Evolutionary conservation across 768 basidiomycete genomes (phyloP), one percentile per base, ranked within the genome.

Genomic region (Naganishia vaughanmartiniae): DNA sequence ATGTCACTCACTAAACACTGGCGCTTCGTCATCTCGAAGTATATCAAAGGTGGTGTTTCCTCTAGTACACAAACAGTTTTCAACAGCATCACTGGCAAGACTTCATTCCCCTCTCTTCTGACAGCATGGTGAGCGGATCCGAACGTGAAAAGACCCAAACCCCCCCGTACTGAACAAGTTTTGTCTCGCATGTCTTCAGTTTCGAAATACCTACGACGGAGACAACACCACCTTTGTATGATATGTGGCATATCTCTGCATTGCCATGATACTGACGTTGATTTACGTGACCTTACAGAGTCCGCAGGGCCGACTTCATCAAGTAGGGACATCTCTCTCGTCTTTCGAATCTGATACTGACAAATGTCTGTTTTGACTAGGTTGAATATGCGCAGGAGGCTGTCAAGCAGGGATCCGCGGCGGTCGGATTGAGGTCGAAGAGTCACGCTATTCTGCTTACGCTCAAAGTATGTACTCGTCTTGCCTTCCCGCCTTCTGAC

Each of bases 351-450:
- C n/a, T 24, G 66, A 19, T 63, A 63, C 28, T 31, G 34, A 28
- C n/a, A 54, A 1, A 15, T 2, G 17, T 0, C 28, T 33, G 28
- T 33, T 55, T 21, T 0, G 26, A 21, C 28, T 92, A 96, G 81
- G 93, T 96, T 75, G 94, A 96, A 83, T 96, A 99, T 87, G 94
- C 96, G 1, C 88, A 97, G 66, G 96, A 99, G 83, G 96, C 96
- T 70, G 95, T 99, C 75, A 99, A 99, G 85, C 96, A 98, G 80
- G 96, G 96, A 73, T 97, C 94, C 71, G 96, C 96, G n/a, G 94
- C 93, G 51, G 94, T 99, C 55, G 96, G 96, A 65, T 81, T 99
- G 77, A 87, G 93, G 75, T 95, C 93, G 67, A 93, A 94, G 84
- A 96, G 92, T 0, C 96, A 98, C 82, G 88, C 93, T 21, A 86